A percentile compares a stretch with the other conserved stretches of the same genome.
These are phyloP conservation scores for Hypoxylon rickii DNA, from an alignment of 495 filamentous ascomycete genomes.

Conservation along the genomic window DNA sequence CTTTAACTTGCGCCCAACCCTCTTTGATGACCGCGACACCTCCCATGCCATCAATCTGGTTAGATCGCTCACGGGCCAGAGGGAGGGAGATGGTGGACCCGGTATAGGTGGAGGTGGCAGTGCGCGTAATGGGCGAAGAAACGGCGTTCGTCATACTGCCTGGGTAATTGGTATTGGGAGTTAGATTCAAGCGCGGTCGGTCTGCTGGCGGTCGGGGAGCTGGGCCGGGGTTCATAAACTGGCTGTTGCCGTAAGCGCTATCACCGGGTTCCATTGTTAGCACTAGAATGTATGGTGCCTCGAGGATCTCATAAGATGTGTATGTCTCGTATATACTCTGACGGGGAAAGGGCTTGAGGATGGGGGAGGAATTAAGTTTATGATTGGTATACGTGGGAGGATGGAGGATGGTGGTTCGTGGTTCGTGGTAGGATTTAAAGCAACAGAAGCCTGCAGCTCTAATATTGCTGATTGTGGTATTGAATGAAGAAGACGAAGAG, in stretches of 20 bases:
- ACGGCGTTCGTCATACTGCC: slow-evolving; percentile 79
- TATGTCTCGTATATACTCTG: too few species aligned
- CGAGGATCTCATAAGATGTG: too few species aligned
- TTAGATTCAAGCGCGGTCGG: slow-evolving; percentile 77
- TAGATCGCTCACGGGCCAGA: slow-evolving; percentile 63
- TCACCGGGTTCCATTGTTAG: slow-evolving; percentile 25
- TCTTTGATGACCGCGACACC: slow-evolving; percentile 82
- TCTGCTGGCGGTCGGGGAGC: slow-evolving; percentile 88
- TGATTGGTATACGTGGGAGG: too few species aligned
- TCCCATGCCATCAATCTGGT: slow-evolving; percentile 63
- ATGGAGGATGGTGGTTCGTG: too few species aligned
- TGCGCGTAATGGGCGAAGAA: slow-evolving; percentile 62
- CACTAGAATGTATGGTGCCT: too few species aligned
- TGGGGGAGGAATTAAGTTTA: too few species aligned
- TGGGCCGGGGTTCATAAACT: slow-evolving; percentile 97
- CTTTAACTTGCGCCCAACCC: slow-evolving; percentile 81
- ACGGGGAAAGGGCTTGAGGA: too few species aligned
- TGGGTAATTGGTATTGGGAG: slow-evolving; percentile 70
- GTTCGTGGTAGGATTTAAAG: too few species aligned
- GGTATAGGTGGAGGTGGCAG: slow-evolving; percentile 63
- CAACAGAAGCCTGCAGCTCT: too few species aligned
- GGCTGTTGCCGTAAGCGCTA: slow-evolving; percentile 67
- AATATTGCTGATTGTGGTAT: too few species aligned
- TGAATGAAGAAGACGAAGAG: too few species aligned
- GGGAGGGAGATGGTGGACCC: slow-evolving; percentile 71